Conservation (phyloP, 306 rosid genomes). For the Cyclanthera cordifolia region DNA sequence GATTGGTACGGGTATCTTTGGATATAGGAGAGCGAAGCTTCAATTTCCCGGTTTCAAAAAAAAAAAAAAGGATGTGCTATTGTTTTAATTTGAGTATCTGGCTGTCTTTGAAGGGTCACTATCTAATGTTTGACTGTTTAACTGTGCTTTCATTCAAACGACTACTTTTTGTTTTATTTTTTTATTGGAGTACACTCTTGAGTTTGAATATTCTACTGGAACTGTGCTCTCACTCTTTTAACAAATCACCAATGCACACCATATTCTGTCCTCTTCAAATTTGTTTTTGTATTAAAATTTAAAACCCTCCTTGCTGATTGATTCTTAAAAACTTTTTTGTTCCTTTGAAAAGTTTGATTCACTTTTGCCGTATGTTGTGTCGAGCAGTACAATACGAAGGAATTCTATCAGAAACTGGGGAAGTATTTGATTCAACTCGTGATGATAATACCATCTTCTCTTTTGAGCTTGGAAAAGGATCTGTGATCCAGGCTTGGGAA, state of each 20-base stretch:
- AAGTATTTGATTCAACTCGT: constrained; percentile 79
- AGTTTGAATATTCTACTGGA: background rate
- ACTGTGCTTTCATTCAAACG: background rate
- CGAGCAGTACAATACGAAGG: constrained; percentile 83
- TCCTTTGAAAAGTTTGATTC: background rate
- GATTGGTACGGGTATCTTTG: too few species aligned
- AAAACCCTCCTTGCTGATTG: background rate
- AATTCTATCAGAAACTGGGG: constrained; percentile 62
- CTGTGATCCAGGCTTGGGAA: constrained; percentile 95
- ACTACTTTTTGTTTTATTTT: background rate
- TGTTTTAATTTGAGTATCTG: too few species aligned
- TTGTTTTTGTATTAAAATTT: background rate
- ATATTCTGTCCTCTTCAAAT: background rate
- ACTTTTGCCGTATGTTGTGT: constrained; percentile 12
- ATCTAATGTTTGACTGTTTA: background rate
- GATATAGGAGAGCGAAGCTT: too few species aligned
- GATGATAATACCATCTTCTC: constrained; percentile 90
- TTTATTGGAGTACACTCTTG: background rate
- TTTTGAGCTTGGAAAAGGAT: constrained; percentile 82
- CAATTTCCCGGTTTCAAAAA: too few species aligned
- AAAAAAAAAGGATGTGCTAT: too few species aligned
- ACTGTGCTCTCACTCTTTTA: background rate
- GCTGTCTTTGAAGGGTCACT: background rate
- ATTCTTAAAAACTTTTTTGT: background rate
- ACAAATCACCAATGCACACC: background rate